phyloP scores from a whole-genome alignment of 495 filamentous ascomycete genomes.

The Rusavskia elegans region DNA sequence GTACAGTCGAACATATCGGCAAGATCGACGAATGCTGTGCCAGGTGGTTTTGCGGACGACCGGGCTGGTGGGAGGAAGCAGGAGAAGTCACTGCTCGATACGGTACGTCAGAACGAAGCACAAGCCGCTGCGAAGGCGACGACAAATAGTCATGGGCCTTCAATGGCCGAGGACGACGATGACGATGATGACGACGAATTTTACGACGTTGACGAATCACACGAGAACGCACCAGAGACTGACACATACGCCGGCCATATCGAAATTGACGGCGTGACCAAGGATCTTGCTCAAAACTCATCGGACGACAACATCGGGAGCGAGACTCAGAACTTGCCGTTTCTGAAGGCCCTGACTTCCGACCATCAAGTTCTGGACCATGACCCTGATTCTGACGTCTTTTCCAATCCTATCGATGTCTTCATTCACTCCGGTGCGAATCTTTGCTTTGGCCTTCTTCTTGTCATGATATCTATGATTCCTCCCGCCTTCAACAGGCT shows the following conservation, averaged over 20 bases:
- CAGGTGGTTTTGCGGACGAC: slow-evolving; percentile 8
- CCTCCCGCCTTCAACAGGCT: slow-evolving; percentile 77
- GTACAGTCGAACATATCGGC: slow-evolving; percentile 12
- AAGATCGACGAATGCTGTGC: slow-evolving; percentile 6
- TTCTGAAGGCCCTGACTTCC: slow-evolving; percentile 11
- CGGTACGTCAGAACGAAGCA: neutral
- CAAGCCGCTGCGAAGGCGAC: neutral
- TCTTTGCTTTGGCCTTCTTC: slow-evolving; percentile 75
- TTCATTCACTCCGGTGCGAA: slow-evolving; percentile 81
- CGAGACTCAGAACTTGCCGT: slow-evolving; percentile 2
- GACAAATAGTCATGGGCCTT: neutral
- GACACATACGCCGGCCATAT: slow-evolving; percentile 21
- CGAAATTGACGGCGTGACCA: slow-evolving; percentile 13
- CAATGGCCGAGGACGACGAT: slow-evolving; percentile 6
- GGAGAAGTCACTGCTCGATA: neutral
- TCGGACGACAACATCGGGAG: slow-evolving; percentile 10
- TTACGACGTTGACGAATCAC: slow-evolving; percentile 26
- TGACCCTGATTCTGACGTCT: slow-evolving; percentile 37
- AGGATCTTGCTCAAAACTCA: slow-evolving; percentile 20
- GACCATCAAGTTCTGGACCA: slow-evolving; percentile 23
- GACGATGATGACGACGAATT: slow-evolving; percentile 28
- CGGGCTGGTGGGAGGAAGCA: neutral
- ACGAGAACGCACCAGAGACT: slow-evolving; percentile 6
- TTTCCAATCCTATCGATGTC: slow-evolving; percentile 56
- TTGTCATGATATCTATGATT: slow-evolving; percentile 76